Evolutionary conservation across 345 rosid species (phyloP).

Genomic region (Angophora floribunda): DNA sequence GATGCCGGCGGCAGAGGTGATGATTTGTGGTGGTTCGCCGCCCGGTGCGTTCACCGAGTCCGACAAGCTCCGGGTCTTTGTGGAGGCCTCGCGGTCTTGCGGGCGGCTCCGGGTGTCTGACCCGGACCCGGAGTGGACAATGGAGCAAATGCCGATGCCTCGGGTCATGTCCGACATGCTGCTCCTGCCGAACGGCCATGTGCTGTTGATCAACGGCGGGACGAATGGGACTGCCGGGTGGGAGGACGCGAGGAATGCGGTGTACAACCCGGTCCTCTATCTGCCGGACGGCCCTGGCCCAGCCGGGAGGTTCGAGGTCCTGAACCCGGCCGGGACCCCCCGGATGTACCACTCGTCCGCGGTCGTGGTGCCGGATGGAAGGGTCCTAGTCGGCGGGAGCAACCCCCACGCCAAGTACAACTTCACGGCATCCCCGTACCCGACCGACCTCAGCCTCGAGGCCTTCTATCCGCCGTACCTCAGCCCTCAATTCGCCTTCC

Average conservation of each 20-base stretch:
- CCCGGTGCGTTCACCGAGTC: constrained; percentile 40
- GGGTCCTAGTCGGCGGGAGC: constrained; percentile 82
- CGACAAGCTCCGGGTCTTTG: constrained; percentile 17
- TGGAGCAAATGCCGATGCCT: constrained; percentile 78
- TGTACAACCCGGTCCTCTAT: constrained; percentile 61
- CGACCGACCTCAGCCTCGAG: constrained; percentile 75
- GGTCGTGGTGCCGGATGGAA: constrained; percentile 58
- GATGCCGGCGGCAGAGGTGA: constrained; percentile 40
- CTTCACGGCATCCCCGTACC: constrained; percentile 55
- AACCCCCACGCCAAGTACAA: constrained; percentile 65
- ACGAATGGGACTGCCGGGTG: constrained; percentile 78
- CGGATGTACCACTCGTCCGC: constrained; percentile 85
- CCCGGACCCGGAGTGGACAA: constrained; percentile 50
- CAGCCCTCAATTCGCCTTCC: constrained; percentile 12
- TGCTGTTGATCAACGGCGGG: constrained; percentile 66
- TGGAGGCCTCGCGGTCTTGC: constrained; percentile 57
- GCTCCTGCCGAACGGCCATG: constrained; percentile 47
- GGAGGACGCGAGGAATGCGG: constrained; percentile 60
- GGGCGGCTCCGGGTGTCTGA: constrained; percentile 62
- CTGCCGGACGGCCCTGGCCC: constrained; percentile 28
- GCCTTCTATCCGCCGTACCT: constrained; percentile 67
- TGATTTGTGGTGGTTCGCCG: constrained; percentile 77
- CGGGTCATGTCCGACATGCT: constrained; percentile 76
- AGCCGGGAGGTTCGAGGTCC: constrained; percentile 41
- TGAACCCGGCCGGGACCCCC: constrained; percentile 34